Percentiles rank a stretch among this genome's conserved stretches.
phyloP scores from a whole-genome alignment of 1,139 yeast species.

The Candida glucosophila region DNA sequence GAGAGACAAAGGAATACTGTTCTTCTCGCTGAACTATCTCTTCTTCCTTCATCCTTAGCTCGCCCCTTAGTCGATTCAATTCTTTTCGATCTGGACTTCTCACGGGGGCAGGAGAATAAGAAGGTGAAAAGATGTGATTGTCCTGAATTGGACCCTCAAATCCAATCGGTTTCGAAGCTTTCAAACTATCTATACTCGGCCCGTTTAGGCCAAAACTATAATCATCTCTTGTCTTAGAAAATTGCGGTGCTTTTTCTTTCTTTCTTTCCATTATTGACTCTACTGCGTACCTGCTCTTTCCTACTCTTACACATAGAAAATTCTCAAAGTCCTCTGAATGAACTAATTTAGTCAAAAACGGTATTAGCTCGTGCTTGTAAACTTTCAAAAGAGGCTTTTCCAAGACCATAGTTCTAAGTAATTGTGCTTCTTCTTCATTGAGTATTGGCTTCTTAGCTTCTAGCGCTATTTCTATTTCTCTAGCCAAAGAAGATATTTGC shows the following conservation, averaged over 20 bases:
- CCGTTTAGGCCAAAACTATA: too few relatives aligned
- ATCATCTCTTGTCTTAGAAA: too few relatives aligned
- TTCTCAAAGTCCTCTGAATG: slow-evolving; percentile 13
- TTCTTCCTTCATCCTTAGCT: slow-evolving; percentile 6
- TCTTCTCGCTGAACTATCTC: slow-evolving; percentile 10
- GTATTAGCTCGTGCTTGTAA: slow-evolving; percentile 18
- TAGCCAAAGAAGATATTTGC: slow-evolving; percentile 18
- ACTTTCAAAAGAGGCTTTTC: slow-evolving; percentile 21
- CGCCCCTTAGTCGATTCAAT: slow-evolving; percentile 3
- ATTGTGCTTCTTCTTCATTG: slow-evolving; percentile 15
- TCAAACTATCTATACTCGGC: too few relatives aligned
- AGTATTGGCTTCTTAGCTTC: slow-evolving; percentile 14
- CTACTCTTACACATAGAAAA: slow-evolving; percentile 18
- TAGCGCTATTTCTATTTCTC: slow-evolving; percentile 18
- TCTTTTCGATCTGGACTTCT: slow-evolving; percentile 3
- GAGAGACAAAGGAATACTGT: slow-evolving; percentile 2
- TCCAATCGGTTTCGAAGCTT: too few relatives aligned
- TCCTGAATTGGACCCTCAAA: too few relatives aligned
- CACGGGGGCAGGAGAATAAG: too few relatives aligned
- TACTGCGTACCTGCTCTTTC: slow-evolving; percentile 8
- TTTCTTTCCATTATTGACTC: too few relatives aligned
- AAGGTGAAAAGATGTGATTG: too few relatives aligned
- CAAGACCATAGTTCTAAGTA: slow-evolving; percentile 18
- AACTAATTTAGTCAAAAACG: slow-evolving; percentile 22
- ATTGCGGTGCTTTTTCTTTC: too few relatives aligned